Base-by-base conservation (phyloP, 345 rosid species). In the Syzygium jambos region DNA sequence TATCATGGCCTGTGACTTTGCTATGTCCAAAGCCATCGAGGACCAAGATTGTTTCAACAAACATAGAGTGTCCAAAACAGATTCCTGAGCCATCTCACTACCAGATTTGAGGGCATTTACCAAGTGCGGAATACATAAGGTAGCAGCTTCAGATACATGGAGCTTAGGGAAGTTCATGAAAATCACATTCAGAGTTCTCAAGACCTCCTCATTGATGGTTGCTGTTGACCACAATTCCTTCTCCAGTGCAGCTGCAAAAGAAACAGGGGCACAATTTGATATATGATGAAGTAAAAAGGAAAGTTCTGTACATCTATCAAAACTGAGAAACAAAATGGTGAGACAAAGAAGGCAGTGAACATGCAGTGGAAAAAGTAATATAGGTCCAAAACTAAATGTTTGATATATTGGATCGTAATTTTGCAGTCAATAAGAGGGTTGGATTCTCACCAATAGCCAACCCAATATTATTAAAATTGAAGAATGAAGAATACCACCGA, bases 61-160 rank as follows among this genome's bases (percentile, higher is more conserved):
- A 92, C 94, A 96, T 55, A 97, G 88, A 87, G 95, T 96, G 88
- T 97, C 98, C 87, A 97, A 89, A 30, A 93, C 98, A 84, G 95
- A 90, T 87, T 93, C 98, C 87, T 95, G 98, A 84, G 95, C 95
- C 38, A 91, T 94, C 88, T 96, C 99, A 87, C 91, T 90, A 43
- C 98, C 96, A 30, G 97, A 91, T 90, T 91, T 96, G 61, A 97
- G 97, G 13, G 95, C 97, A 89, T 92, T 93, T 86, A 97, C 92
- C 89, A 97, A 89, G 91, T 93, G 95, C n/a, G 98, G 98, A 85
- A 97, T 96, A 88, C 96, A 95, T 68, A 95, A 88, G 9, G 99
- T 96, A 49, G 98, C 98, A 63, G 99, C 98, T 91, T 97, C 99
- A 56, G 98, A 95, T 87, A 91, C 92, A 49, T 96, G 95, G 86